Base-by-base conservation (phyloP, 805 yeast genomes). In the Schwanniomyces vanrijiae region DNA sequence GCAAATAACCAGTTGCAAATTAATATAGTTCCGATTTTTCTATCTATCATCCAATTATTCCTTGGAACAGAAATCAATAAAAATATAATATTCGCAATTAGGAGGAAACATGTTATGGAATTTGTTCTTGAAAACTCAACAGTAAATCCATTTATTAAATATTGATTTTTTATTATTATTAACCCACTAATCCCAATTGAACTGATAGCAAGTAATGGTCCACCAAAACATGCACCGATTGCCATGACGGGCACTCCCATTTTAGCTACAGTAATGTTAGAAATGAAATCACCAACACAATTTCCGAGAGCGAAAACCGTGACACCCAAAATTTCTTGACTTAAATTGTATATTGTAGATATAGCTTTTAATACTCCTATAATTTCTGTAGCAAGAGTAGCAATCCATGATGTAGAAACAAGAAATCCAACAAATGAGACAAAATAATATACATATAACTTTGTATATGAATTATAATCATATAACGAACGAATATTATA, bases 151-250 rank as follows among this genome's bases (percentile, higher is more conserved):
- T 46, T 29, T 0, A 46, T 43, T n/a, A 41, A 41, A 21, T 51
- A 46, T 19, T 37, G 37, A 22, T 46, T 47, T 2, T 48, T 46
- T 3, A 53, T 42, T 2, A 60, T 42, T 5, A 66, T 26, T 28
- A 88, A 50, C 0, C 92, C 90, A 54, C 88, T 86, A 4, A 85
- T 58, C 0, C 97, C 97, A 49, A 92, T 68, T 0, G 97, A 96
- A 34, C 91, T 73, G 9, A 94, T 69, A 44, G 90, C 86, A 37
- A 94, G 63, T 47, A 92, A 66, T 0, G 98, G 98, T 1, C 97
- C 90, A 0, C 97, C 98, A 62, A 91, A 86, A 59, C 98, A 91
- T 0, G 97, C 97, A 24, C 94, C 88, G n/a, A 94, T 72, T 0
- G 97, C 97, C 87, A 92, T 87, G 40, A 86, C 76, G 0, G 96